Conservation (phyloP, 2,329 filamentous ascomycete species). For the Diaporthe amygdali region DNA sequence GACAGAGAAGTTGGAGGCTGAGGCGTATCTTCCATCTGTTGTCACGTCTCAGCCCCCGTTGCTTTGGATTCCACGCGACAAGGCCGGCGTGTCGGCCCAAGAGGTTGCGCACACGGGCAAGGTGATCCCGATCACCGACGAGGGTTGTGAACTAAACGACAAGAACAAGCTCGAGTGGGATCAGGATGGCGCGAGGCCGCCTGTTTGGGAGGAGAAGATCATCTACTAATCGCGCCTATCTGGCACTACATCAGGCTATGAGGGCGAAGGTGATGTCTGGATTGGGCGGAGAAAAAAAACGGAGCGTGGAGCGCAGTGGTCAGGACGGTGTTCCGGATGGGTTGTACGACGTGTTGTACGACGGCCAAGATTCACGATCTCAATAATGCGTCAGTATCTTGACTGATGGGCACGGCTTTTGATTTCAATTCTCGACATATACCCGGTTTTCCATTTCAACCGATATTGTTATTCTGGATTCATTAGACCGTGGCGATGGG, state of each 20-base stretch:
- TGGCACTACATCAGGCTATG: neutral
- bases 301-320: neutral
- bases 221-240: conserved; percentile 33
- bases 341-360: neutral
- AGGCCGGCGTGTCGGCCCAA: conserved; percentile 75
- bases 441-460: conserved; percentile 1
- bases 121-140: conserved; percentile 81
- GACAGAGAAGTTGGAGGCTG: conserved; percentile 61
- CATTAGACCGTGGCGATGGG: neutral
- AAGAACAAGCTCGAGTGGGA: conserved; percentile 59
- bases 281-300: neutral
- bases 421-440: neutral
- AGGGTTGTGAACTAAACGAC: conserved; percentile 72
- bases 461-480: conserved; percentile 7
- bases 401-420: neutral
- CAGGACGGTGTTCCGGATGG: neutral
- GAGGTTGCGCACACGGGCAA: conserved; percentile 75
- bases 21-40: conserved; percentile 78
- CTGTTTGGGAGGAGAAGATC: conserved; percentile 43
- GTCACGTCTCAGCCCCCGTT: conserved; percentile 67
- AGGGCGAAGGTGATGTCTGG: neutral
- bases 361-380: neutral
- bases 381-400: neutral
- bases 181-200: conserved; percentile 37
- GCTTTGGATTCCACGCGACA: conserved; percentile 85